Conservation (phyloP, 2,329 filamentous ascomycete species). For the Aspergillus pseudotamarii region DNA sequence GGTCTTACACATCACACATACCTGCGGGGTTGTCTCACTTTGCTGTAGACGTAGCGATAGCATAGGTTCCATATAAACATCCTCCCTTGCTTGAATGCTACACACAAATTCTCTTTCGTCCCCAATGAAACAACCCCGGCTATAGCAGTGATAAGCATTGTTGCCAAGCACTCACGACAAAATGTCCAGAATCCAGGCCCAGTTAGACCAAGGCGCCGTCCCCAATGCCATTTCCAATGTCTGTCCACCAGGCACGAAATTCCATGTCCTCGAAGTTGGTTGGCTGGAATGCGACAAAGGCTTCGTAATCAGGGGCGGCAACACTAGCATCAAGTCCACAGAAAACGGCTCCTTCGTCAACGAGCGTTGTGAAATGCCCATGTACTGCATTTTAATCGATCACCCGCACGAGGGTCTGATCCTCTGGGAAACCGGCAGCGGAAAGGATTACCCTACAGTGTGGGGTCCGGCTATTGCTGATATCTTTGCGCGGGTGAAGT, state of each 20-base stretch:
- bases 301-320: constrained; percentile 14
- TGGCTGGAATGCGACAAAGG: constrained; percentile 18
- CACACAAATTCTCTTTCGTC: no score
- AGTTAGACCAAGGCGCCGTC: constrained; percentile 15
- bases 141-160: neutral
- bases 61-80: no score
- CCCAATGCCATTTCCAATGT: constrained; percentile 15
- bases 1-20: neutral
- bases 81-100: no score
- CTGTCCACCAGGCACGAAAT: constrained; percentile 13
- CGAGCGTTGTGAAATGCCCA: constrained; percentile 15
- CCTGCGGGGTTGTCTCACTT: neutral
- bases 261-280: constrained; percentile 16
- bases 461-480: constrained; percentile 11
- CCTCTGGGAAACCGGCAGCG: constrained; percentile 17
- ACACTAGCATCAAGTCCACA: constrained; percentile 13
- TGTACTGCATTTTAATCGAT: constrained; percentile 18
- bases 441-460: constrained; percentile 14
- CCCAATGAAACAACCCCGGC: no score
- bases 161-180: fast-evolving
- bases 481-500: constrained; percentile 14
- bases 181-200: constrained; percentile 14
- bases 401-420: constrained; percentile 17
- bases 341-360: constrained; percentile 14
- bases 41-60: no score